Evolutionary conservation across 2,329 filamentous ascomycete genomes (phyloP).

Genomic region (Ampelomyces quisqualis): DNA sequence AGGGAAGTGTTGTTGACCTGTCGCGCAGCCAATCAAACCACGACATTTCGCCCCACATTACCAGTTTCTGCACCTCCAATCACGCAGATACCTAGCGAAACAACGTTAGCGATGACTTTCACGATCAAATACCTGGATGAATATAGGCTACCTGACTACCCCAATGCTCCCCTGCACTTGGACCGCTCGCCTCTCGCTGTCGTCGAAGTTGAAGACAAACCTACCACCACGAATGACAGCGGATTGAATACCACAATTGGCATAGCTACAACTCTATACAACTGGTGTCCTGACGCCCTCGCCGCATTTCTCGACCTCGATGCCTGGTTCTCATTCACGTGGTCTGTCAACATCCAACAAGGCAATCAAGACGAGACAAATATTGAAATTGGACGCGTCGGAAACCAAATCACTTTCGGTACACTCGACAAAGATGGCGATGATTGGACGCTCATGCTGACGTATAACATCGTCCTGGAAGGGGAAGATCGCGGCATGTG

Average conservation of each 20-base stretch:
- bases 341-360: slow-evolving; percentile 12
- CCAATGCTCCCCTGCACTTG: slow-evolving; percentile 8
- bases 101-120: no score
- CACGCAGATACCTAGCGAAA: no score
- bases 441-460: slow-evolving; percentile 24
- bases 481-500: slow-evolving; percentile 11
- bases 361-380: slow-evolving; percentile 11
- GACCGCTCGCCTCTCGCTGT: slow-evolving; percentile 12
- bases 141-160: slow-evolving; percentile 18
- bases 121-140: slow-evolving; percentile 3
- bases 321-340: slow-evolving; percentile 29
- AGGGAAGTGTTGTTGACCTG: no score
- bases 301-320: slow-evolving; percentile 24
- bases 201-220: slow-evolving; percentile 4
- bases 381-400: slow-evolving; percentile 26
- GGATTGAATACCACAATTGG: slow-evolving; percentile 13
- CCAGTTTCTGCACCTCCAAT: no score
- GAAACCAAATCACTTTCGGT: slow-evolving; percentile 27
- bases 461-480: slow-evolving; percentile 15
- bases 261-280: slow-evolving; percentile 22
- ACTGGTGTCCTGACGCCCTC: slow-evolving; percentile 21
- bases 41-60: no score
- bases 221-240: not conserved
- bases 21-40: no score
- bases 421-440: slow-evolving; percentile 17